These are phyloP conservation scores for Symbiodinium pilosum DNA, from an alignment of 73 alveolate species.

Conservation along the genomic window DNA sequence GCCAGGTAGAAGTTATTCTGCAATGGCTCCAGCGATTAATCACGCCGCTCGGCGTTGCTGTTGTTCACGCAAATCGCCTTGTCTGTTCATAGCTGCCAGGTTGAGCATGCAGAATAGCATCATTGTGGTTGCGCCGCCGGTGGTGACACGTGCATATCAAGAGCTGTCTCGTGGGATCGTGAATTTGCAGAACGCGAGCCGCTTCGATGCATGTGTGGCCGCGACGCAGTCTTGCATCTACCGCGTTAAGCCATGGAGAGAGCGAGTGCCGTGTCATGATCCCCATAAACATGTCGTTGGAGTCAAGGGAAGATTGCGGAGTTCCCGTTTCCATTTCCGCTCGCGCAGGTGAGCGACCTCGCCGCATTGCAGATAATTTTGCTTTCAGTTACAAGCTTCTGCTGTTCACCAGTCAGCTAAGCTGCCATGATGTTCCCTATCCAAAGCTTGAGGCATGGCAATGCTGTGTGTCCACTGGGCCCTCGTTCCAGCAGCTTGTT, in stretches of 20 bases:
- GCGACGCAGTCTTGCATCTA: not conserved
- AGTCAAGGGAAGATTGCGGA: conserved; percentile 78
- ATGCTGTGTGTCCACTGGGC: conserved; percentile 94
- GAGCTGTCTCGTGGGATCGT: conserved; percentile 93
- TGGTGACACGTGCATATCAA: conserved; percentile 86
- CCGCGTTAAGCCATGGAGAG: not conserved
- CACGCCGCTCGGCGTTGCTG: conserved; percentile 14
- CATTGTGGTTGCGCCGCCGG: conserved; percentile 83
- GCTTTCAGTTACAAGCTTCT: not conserved
- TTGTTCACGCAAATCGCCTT: not conserved
- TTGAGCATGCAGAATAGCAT: conserved; percentile 76
- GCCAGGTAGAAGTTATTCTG: conserved; percentile 86
- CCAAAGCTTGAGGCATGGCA: conserved; percentile 27
- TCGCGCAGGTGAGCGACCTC: conserved; percentile 70
- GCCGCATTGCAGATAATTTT: not conserved
- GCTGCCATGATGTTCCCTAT: not conserved
- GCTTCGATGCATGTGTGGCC: not conserved
- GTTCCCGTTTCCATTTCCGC: conserved; percentile 90
- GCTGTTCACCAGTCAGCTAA: not conserved
- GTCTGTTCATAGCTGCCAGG: conserved; percentile 13
- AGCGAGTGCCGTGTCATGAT: not conserved
- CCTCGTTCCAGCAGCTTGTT: conserved; percentile 50
- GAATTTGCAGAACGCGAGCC: conserved; percentile 79
- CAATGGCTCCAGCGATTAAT: conserved; percentile 90
- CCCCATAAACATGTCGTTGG: not conserved